Conservation (phyloP, 305 asterid species). For the Fraxinus sp. region DNA sequence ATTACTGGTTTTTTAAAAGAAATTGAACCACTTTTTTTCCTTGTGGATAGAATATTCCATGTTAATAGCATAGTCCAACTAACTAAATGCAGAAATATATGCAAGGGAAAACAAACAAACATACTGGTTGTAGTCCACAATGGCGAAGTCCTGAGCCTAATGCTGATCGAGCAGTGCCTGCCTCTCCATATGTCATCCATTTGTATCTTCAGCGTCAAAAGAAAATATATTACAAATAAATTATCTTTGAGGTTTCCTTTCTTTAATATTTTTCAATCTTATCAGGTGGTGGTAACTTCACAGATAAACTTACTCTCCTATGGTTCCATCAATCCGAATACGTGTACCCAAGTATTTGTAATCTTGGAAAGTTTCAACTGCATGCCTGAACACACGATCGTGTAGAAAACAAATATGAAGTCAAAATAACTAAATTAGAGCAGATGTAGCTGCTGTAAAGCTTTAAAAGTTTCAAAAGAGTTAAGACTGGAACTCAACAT, state of each 20-base stretch:
- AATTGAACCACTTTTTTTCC: not conserved
- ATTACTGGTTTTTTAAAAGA: not conserved
- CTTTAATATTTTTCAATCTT: conserved; percentile 13
- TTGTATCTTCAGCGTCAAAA: conserved; percentile 58
- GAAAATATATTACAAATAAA: conserved; percentile 1
- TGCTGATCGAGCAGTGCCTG: conserved; percentile 79
- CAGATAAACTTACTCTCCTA: conserved; percentile 84
- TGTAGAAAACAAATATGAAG: conserved; percentile 6
- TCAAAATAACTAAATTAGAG: conserved; percentile 12
- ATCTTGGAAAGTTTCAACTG: conserved; percentile 75
- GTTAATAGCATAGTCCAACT: not conserved
- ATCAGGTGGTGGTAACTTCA: conserved; percentile 4
- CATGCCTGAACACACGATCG: conserved; percentile 52
- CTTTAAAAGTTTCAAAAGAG: not conserved
- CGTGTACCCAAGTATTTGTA: conserved; percentile 94
- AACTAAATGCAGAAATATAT: conserved; percentile 1
- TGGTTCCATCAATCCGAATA: conserved; percentile 81
- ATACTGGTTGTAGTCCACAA: conserved; percentile 70
- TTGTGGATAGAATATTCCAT: not conserved
- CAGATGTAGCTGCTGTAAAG: conserved; percentile 20
- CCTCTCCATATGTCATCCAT: conserved; percentile 98
- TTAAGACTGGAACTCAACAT: not conserved
- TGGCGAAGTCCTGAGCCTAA: conserved; percentile 83
- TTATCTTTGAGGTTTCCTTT: not conserved
- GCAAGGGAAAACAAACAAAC: conserved; percentile 17